These are phyloP conservation scores for Pseudoscleropodium purum DNA, from an alignment of 225 moss, liverwort and hornwort genomes.

Conservation along the genomic window DNA sequence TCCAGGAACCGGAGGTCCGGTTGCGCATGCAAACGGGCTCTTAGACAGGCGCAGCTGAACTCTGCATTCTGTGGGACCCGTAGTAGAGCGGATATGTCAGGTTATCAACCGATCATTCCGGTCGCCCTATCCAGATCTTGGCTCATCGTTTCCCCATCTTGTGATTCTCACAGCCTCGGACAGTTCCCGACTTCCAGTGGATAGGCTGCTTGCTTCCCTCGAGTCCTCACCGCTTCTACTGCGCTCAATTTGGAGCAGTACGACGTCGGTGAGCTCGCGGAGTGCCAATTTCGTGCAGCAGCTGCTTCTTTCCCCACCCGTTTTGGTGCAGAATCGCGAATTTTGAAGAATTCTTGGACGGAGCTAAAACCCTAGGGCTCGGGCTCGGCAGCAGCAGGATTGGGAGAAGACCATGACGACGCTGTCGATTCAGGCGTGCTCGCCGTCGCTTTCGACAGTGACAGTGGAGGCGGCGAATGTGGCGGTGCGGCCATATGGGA, in stretches of 20 bases:
- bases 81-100: neutral
- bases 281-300: neutral
- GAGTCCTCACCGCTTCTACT: slow-evolving; percentile 7
- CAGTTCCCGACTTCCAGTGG: neutral
- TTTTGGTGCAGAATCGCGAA: slow-evolving; percentile 12
- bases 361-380: slow-evolving; percentile 44
- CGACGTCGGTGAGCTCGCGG: neutral
- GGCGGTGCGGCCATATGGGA: slow-evolving; percentile 15
- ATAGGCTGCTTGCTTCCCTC: slow-evolving; percentile 8
- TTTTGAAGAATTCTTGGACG: neutral
- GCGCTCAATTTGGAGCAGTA: neutral
- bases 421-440: slow-evolving; percentile 37
- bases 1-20: no score
- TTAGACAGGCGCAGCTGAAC: neutral
- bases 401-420: slow-evolving; percentile 15
- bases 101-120: neutral
- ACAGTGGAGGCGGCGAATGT: slow-evolving; percentile 14
- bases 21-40: no score
- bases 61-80: neutral
- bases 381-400: neutral
- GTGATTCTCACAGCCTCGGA: slow-evolving; percentile 9
- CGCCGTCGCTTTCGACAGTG: slow-evolving; percentile 21
- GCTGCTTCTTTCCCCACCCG: neutral
- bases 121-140: slow-evolving; percentile 26
- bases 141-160: neutral